Evolutionary conservation across 768 basidiomycete species (phyloP).

Genomic region (Megacollybia marginata): DNA sequence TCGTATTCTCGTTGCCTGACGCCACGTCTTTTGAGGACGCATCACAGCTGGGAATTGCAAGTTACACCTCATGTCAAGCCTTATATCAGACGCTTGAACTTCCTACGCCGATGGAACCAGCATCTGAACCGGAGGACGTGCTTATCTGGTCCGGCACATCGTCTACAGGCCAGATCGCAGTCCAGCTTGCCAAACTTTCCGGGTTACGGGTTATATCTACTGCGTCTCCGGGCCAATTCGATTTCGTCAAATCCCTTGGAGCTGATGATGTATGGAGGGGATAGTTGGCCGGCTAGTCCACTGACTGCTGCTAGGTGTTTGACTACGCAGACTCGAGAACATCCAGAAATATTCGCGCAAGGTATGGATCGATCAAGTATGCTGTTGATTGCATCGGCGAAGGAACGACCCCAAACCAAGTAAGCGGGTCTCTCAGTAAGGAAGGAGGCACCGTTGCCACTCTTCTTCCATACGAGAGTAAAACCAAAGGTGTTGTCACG

Average conservation of each 20-base stretch:
- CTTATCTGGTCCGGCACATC: slow-evolving; percentile 11
- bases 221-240: slow-evolving; percentile 30
- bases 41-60: slow-evolving; percentile 13
- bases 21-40: slow-evolving; percentile 14
- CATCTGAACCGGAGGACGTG: slow-evolving; percentile 5
- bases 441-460: slow-evolving; percentile 17
- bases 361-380: slow-evolving; percentile 13
- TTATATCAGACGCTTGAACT: slow-evolving; percentile 12
- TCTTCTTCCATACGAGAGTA: slow-evolving; percentile 15
- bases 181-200: slow-evolving; percentile 32
- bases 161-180: slow-evolving; percentile 25
- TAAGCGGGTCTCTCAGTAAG: slow-evolving; percentile 12
- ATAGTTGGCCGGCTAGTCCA: too few species aligned
- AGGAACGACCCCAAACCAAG: slow-evolving; percentile 16
- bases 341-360: slow-evolving; percentile 18
- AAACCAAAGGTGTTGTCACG: slow-evolving; percentile 9
- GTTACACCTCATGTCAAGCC: slow-evolving; percentile 1
- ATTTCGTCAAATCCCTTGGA: slow-evolving; percentile 28
- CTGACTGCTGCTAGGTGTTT: slow-evolving; percentile 8
- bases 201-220: slow-evolving; percentile 39
- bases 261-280: slow-evolving; percentile 25
- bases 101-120: neutral
- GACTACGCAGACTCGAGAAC: slow-evolving; percentile 26
- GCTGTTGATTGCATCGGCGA: slow-evolving; percentile 22
- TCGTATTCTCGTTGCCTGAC: slow-evolving; percentile 14